These are phyloP conservation scores for Raddia distichophylla DNA, from an alignment of 176 grass and related monocot species.

Conservation along the genomic window DNA sequence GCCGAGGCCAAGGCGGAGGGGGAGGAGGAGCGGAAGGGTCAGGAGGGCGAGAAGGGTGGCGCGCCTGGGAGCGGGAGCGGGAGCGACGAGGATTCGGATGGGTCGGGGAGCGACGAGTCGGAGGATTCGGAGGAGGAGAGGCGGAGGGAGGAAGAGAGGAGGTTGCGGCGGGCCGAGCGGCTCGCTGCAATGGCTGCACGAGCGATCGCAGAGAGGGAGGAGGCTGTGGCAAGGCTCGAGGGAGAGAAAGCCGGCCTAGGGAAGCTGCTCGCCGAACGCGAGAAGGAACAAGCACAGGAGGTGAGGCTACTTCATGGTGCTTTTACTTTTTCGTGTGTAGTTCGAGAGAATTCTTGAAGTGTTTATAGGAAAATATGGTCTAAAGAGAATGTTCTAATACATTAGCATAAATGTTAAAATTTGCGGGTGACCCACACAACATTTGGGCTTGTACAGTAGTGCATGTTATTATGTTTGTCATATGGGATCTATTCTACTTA, in stretches of 20 bases:
- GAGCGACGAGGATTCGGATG: constrained; percentile 50
- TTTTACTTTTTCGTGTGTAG: not conserved
- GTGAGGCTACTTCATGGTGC: constrained; percentile 33
- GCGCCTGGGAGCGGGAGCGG: constrained; percentile 41
- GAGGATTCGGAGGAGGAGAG: constrained; percentile 80
- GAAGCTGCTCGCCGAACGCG: constrained; percentile 82
- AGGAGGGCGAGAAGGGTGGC: constrained; percentile 1
- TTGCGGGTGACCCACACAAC: not conserved
- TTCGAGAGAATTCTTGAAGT: not conserved
- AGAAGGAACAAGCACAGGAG: constrained; percentile 91
- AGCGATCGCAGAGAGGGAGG: constrained; percentile 77
- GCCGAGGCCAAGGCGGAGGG: constrained; percentile 22
- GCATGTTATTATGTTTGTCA: not conserved
- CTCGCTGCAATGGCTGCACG: constrained; percentile 59
- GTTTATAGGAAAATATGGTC: not conserved
- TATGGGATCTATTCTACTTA: not conserved
- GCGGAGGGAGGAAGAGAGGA: constrained; percentile 81
- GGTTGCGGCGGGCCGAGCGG: constrained; percentile 54
- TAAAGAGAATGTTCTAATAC: not conserved
- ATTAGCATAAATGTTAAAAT: not conserved
- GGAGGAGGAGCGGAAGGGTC: constrained; percentile 23
- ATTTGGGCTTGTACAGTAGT: not conserved
- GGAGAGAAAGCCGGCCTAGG: constrained; percentile 72
- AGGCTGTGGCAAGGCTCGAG: constrained; percentile 63
- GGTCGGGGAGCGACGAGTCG: constrained; percentile 64